These are phyloP conservation scores for Staphylotrichum longicolle DNA, from an alignment of 495 filamentous ascomycete genomes.

Conservation along the genomic window DNA sequence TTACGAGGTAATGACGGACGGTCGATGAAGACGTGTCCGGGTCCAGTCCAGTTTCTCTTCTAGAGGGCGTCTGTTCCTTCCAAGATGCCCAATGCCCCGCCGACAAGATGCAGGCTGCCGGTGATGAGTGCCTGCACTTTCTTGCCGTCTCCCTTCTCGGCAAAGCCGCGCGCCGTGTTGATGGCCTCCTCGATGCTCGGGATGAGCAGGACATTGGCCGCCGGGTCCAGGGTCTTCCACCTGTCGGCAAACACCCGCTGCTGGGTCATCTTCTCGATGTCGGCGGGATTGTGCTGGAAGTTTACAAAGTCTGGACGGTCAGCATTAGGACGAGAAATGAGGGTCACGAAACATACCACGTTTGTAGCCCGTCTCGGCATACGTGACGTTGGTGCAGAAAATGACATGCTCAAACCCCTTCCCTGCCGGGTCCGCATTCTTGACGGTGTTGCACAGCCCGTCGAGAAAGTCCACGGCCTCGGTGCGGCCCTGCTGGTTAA, in stretches of 20 bases:
- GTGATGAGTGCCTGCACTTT: constrained; percentile 55
- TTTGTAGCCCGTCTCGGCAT: constrained; percentile 65
- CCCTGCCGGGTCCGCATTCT: constrained; percentile 38
- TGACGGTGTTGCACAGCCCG: constrained; percentile 58
- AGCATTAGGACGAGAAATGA: constrained; percentile 24
- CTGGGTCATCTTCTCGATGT: constrained; percentile 65
- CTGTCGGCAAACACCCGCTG: constrained; percentile 71
- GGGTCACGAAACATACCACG: constrained; percentile 33
- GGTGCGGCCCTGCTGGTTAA: constrained; percentile 91
- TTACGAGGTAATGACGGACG: constrained; percentile 14
- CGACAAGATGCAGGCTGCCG: constrained; percentile 62
- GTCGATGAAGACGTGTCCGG: constrained; percentile 23
- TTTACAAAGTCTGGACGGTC: constrained; percentile 72
- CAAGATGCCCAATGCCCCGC: constrained; percentile 53
- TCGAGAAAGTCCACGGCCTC: constrained; percentile 69
- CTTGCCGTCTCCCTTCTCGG: constrained; percentile 27
- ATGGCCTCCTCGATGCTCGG: constrained; percentile 86
- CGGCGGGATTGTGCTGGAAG: constrained; percentile 64
- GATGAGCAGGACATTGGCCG: constrained; percentile 60
- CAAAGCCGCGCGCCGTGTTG: constrained; percentile 57
- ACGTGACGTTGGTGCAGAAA: constrained; percentile 89
- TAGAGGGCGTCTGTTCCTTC: constrained; percentile 45
- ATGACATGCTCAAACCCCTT: constrained; percentile 73
- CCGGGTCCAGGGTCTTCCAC: constrained; percentile 66
- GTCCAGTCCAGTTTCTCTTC: neutral